Percentiles rank a stretch among this genome's conserved stretches.
phyloP scores from a whole-genome alignment of 148 eudicot species.

The Camellia granthamiana region DNA sequence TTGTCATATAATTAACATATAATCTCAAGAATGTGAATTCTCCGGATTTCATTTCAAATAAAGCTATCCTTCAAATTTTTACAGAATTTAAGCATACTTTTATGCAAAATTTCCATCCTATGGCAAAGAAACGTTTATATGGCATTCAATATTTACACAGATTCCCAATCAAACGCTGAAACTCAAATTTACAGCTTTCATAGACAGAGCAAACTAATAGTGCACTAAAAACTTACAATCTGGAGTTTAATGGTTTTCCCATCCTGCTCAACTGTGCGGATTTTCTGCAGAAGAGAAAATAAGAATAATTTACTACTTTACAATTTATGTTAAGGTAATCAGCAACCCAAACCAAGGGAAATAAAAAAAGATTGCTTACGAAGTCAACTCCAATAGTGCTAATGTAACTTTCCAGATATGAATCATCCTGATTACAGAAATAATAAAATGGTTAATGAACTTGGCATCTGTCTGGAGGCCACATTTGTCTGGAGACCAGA shows the following conservation, averaged over 20 bases:
- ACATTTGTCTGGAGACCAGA: neutral
- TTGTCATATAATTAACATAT: neutral
- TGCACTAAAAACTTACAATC: constrained; percentile 48
- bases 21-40: neutral
- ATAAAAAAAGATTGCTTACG: constrained; percentile 35
- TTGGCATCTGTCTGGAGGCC: neutral
- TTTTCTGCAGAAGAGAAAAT: constrained; percentile 48
- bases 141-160: neutral
- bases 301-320: neutral
- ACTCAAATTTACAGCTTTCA: neutral
- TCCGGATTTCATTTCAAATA: neutral
- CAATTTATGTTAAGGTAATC: neutral
- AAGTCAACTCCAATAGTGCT: constrained; percentile 93
- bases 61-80: neutral
- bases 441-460: constrained; percentile 1
- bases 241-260: constrained; percentile 78
- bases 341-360: neutral
- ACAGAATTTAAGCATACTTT: neutral
- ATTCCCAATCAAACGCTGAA: constrained; percentile 2
- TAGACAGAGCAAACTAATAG: neutral
- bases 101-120: neutral
- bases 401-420: constrained; percentile 82
- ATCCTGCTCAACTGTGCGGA: constrained; percentile 77
- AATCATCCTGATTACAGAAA: constrained; percentile 65
- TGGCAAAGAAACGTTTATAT: neutral